Evolutionary conservation across 257 asterid species (phyloP), one percentile per base, ranked within the genome.

Genomic region (Solanum paucissectum): DNA sequence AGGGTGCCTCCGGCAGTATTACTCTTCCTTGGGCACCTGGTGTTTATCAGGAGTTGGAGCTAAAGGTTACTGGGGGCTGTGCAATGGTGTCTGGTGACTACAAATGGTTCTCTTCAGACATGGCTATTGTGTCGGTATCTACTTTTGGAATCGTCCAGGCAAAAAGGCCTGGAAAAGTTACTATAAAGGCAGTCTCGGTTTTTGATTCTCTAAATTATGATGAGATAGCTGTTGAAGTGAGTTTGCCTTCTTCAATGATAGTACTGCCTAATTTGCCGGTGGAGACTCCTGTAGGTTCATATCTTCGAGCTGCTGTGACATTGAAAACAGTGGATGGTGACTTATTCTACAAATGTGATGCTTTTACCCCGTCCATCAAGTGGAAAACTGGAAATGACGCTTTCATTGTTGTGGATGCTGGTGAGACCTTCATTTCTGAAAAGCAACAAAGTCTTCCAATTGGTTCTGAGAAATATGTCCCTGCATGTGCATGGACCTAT

Each of bases 21-120:
- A 91, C 91, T 91, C 98, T 96, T 85, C 99, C 99, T 10, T 95
- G 98, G 98, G 94, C 92, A 74, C 93, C 97, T 81, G 98, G 96
- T 77, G 92, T 95, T 74, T 91, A 90, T 93, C 99, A 96, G 91
- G 98, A 94, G 90, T 87, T 94, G 87, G 98, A 96, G 92, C 94
- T 96, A 73, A 92, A 87, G 92, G 99, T 93, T 88, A 91, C 73
- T 49, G 99, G 98, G 74, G 99, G 99, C 72, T 96, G 99, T 90
- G 96, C 96, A 20, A 92, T 94, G 96, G 89, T 94, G 64, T 90
- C 96, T 38, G 92, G 94, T 90, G 98, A 96, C 90, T 96, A 94
- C 88, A 95, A 93, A 89, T 96, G 99, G 99, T 89, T 93, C 88
- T 95, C 98, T 89, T 95, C 96, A 1, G 98, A 95, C 92, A 91